Conservation (phyloP, 2,329 filamentous ascomycete genomes). For the Neopestalotiopsis rosae region DNA sequence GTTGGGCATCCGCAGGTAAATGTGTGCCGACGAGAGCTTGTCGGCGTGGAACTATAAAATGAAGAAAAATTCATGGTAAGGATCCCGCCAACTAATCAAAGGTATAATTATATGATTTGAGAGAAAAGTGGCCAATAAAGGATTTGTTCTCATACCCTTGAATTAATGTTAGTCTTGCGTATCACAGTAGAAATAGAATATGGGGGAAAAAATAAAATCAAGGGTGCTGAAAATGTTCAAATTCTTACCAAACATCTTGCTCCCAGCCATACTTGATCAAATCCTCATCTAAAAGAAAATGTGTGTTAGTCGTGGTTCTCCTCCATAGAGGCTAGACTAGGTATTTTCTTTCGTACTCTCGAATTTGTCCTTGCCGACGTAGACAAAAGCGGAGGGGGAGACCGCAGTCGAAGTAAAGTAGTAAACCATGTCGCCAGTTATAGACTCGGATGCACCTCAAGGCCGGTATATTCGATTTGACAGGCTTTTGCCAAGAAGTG, state of each 20-base stretch:
- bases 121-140: no score
- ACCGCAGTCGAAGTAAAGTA: conserved; percentile 92
- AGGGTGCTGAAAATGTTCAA: conserved; percentile 22
- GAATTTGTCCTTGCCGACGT: conserved; percentile 98
- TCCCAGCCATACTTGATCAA: conserved; percentile 94
- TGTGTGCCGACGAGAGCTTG: conserved; percentile 94
- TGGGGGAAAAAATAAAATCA: conserved; percentile 26
- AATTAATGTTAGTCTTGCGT: conserved; percentile 6
- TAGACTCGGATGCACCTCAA: background rate
- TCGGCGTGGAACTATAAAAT: conserved; percentile 85
- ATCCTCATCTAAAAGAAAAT: conserved; percentile 76
- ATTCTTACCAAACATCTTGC: conserved; percentile 85
- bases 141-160: conserved; percentile 12
- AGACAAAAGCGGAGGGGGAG: conserved; percentile 83
- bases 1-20: conserved; percentile 86
- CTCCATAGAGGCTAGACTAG: background rate
- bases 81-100: conserved; percentile 2
- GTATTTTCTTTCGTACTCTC: conserved; percentile 71
- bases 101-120: background rate
- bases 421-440: conserved; percentile 77
- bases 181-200: conserved; percentile 19
- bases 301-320: background rate
- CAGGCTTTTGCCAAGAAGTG: background rate
- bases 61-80: background rate
- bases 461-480: background rate